These are phyloP conservation scores for Colletotrichum gloeosporioides DNA, from an alignment of 2,329 filamentous ascomycete genomes.

Conservation along the genomic window DNA sequence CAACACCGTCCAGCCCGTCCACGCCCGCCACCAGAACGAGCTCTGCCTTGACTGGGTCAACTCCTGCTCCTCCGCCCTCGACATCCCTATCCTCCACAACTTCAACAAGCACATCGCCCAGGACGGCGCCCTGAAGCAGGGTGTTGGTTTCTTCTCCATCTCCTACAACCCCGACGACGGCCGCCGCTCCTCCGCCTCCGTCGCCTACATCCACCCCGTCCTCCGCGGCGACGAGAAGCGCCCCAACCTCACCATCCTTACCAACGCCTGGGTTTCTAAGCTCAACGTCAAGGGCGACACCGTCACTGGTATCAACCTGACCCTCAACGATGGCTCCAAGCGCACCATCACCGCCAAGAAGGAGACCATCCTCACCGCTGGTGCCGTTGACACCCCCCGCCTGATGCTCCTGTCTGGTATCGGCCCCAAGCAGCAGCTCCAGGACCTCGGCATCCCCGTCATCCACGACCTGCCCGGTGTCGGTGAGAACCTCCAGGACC, in stretches of 20 bases:
- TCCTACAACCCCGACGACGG: constrained; percentile 91
- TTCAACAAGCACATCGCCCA: constrained; percentile 85
- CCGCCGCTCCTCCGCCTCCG: constrained; percentile 82
- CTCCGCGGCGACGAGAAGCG: constrained; percentile 82
- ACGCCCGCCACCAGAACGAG: constrained; percentile 85
- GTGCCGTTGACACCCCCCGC: constrained; percentile 82
- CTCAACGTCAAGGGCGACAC: constrained; percentile 74
- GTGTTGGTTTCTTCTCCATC: constrained; percentile 89
- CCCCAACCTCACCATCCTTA: constrained; percentile 84
- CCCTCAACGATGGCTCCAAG: constrained; percentile 56
- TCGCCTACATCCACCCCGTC: constrained; percentile 93
- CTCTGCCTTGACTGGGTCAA: constrained; percentile 90
- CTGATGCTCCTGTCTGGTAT: constrained; percentile 64
- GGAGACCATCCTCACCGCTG: constrained; percentile 82
- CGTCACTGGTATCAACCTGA: constrained; percentile 77
- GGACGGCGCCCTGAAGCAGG: constrained; percentile 74
- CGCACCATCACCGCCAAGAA: constrained; percentile 55
- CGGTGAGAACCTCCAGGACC: constrained; percentile 66
- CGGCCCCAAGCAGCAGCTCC: constrained; percentile 59
- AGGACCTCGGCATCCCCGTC: constrained; percentile 58
- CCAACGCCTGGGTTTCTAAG: constrained; percentile 86
- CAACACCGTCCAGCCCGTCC: constrained; percentile 90
- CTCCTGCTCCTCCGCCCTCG: constrained; percentile 77
- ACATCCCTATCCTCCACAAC: constrained; percentile 82
- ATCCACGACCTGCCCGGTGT: constrained; percentile 64